Conservation (phyloP, 192 early-diverging fungal genomes). For the Podila verticillata region DNA sequence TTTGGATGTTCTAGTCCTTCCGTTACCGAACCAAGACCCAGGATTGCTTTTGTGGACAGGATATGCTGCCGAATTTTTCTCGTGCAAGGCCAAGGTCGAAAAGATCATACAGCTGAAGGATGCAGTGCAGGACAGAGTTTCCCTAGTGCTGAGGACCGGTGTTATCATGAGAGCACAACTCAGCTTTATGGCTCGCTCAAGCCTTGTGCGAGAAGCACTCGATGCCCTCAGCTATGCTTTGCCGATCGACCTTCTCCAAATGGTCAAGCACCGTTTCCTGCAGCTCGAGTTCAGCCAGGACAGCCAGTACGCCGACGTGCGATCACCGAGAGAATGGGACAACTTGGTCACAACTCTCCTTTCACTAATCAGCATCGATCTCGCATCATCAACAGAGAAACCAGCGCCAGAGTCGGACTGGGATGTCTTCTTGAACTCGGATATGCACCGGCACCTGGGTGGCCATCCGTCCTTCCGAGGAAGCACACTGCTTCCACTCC, state of each 20-base stretch:
- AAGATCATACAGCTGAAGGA: slow-evolving; percentile 45
- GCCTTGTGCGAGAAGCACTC: slow-evolving; percentile 48
- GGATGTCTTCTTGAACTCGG: slow-evolving; percentile 23
- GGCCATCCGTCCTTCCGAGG: slow-evolving; percentile 21
- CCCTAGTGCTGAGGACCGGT: slow-evolving; percentile 26
- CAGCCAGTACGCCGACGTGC: not conserved
- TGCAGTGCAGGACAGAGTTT: slow-evolving; percentile 51
- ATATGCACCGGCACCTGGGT: slow-evolving; percentile 13
- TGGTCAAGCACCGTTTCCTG: slow-evolving; percentile 47
- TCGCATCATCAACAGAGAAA: slow-evolving; percentile 1
- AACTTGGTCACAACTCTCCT: slow-evolving; percentile 50
- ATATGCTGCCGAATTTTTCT: slow-evolving; percentile 25
- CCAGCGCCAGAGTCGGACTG: slow-evolving; percentile 15
- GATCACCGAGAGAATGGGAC: slow-evolving; percentile 43
- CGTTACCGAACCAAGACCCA: slow-evolving; percentile 10
- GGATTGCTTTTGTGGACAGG: slow-evolving; percentile 55
- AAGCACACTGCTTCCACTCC: not conserved
- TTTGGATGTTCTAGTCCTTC: slow-evolving; percentile 53
- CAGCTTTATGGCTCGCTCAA: slow-evolving; percentile 47
- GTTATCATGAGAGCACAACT: slow-evolving; percentile 33
- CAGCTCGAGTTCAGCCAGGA: slow-evolving; percentile 31
- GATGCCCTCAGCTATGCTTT: slow-evolving; percentile 51
- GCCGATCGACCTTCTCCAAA: slow-evolving; percentile 33
- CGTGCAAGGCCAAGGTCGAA: slow-evolving; percentile 19
- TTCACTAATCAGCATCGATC: not conserved